A percentile compares a stretch with the other conserved stretches of the same genome.
These are phyloP conservation scores for Pseudopithomyces maydicus DNA, from an alignment of 2,329 filamentous ascomycete species.

Conservation along the genomic window DNA sequence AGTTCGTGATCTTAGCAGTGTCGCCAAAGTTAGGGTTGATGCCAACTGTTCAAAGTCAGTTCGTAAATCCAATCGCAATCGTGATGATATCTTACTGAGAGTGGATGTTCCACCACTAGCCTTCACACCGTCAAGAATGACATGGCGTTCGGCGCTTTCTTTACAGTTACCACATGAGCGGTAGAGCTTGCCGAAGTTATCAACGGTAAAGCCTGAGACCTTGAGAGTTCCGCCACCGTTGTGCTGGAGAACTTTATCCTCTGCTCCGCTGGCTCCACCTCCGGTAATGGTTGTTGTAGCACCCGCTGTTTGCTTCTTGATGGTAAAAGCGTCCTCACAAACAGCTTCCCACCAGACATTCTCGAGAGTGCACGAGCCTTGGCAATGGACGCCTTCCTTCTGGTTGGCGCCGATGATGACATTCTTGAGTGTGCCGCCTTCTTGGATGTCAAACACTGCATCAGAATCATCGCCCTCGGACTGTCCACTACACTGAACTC, in stretches of 20 bases:
- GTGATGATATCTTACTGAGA: background rate
- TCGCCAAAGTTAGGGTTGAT: conserved; percentile 58
- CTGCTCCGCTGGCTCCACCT: conserved; percentile 44
- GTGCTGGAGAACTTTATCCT: conserved; percentile 48
- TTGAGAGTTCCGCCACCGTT: conserved; percentile 47
- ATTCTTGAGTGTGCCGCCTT: conserved; percentile 56
- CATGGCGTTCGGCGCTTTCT: conserved; percentile 50
- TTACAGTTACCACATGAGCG: conserved; percentile 53
- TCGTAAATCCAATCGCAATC: no score
- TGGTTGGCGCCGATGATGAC: conserved; percentile 59
- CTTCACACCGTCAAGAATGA: conserved; percentile 50
- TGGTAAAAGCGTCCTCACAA: conserved; percentile 45
- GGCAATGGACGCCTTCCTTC: conserved; percentile 59
- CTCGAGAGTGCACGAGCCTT: conserved; percentile 51
- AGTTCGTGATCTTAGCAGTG: conserved; percentile 47
- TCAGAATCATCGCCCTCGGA: conserved; percentile 37
- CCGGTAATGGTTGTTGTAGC: conserved; percentile 46
- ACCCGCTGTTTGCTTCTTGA: conserved; percentile 37
- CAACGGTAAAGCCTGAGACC: conserved; percentile 40
- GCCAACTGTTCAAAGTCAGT: conserved; percentile 33
- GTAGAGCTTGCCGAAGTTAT: conserved; percentile 48
- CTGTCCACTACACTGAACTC: background rate
- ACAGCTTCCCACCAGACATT: conserved; percentile 51
- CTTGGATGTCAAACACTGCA: conserved; percentile 57
- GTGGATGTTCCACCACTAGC: conserved; percentile 48